Conservation (phyloP, 768 basidiomycete genomes). For the Baorangia bicolor region DNA sequence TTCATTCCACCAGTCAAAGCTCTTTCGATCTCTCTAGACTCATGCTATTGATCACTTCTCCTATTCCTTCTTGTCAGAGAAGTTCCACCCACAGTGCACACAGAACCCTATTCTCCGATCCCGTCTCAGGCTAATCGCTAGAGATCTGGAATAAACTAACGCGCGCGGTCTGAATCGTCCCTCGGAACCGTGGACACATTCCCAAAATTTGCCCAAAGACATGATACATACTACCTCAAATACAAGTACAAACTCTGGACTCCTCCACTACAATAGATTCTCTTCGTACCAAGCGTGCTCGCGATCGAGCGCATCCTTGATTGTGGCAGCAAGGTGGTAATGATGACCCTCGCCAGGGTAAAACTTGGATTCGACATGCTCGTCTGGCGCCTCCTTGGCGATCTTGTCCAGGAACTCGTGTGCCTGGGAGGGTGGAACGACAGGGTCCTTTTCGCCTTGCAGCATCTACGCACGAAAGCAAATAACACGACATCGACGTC, state of each 20-base stretch:
- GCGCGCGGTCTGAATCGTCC: too few relatives aligned
- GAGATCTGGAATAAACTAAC: too few relatives aligned
- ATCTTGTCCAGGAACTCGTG: slow-evolving; percentile 28
- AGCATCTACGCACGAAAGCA: slow-evolving; percentile 45
- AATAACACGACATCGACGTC: neutral
- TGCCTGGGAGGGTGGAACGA: slow-evolving; percentile 54
- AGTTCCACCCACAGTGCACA: too few relatives aligned
- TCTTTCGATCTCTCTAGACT: slow-evolving; percentile 11
- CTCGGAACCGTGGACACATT: too few relatives aligned
- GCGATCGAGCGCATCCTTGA: slow-evolving; percentile 31
- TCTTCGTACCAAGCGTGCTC: slow-evolving; percentile 36
- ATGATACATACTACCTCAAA: too few relatives aligned
- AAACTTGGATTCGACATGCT: slow-evolving; percentile 31
- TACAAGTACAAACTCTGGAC: too few relatives aligned
- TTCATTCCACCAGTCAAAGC: slow-evolving; percentile 5
- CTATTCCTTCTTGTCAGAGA: slow-evolving; percentile 63
- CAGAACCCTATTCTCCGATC: slow-evolving; percentile 67
- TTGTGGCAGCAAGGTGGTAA: slow-evolving; percentile 29
- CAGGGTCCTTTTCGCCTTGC: slow-evolving; percentile 58
- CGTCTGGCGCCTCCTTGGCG: neutral
- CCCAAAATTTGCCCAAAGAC: too few relatives aligned
- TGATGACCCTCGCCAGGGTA: slow-evolving; percentile 45
- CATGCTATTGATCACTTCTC: slow-evolving; percentile 43
- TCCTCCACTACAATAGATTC: slow-evolving; percentile 3
- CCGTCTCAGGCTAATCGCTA: too few relatives aligned